Evolutionary conservation across 2,329 filamentous ascomycete genomes (phyloP).

Genomic region (Setomelanomma holmii): DNA sequence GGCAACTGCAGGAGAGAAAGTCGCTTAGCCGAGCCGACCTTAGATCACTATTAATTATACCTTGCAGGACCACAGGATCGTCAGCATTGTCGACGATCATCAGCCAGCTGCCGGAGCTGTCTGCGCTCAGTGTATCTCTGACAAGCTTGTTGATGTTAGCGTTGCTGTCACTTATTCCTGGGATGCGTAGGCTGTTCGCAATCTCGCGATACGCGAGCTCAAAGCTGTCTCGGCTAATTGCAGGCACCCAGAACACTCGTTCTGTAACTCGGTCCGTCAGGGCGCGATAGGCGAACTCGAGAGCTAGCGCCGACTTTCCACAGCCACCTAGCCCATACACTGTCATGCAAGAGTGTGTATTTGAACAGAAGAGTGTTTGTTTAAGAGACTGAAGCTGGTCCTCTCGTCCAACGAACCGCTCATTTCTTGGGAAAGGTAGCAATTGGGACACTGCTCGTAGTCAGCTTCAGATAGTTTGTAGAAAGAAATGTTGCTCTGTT

Average conservation of each 20-base stretch:
- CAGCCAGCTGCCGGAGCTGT: conserved; percentile 45
- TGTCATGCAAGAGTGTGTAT: conserved; percentile 13
- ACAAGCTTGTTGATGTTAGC: conserved; percentile 49
- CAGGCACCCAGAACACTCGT: conserved; percentile 24
- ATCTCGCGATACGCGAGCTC: conserved; percentile 28
- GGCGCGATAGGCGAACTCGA: conserved; percentile 50
- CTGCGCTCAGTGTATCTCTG: conserved; percentile 38
- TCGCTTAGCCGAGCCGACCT: conserved; percentile 23
- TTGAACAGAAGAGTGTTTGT: conserved; percentile 7
- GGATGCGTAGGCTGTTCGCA: conserved; percentile 17
- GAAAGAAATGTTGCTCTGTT: too few species aligned
- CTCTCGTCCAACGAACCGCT: conserved; percentile 8
- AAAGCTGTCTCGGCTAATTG: conserved; percentile 27
- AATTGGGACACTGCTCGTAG: conserved; percentile 8
- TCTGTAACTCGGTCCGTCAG: conserved; percentile 23
- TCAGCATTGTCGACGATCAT: conserved; percentile 57
- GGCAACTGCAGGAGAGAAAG: conserved; percentile 40
- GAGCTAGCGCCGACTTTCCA: conserved; percentile 26
- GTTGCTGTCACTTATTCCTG: conserved; percentile 32
- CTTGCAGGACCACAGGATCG: conserved; percentile 40
- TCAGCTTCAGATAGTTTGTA: background rate
- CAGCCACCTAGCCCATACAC: conserved; percentile 22
- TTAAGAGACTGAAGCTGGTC: conserved; percentile 15
- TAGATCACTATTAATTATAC: background rate
- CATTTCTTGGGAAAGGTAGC: conserved; percentile 19